Base-by-base conservation (phyloP, 495 filamentous ascomycete genomes). In the Xylaria acuta region DNA sequence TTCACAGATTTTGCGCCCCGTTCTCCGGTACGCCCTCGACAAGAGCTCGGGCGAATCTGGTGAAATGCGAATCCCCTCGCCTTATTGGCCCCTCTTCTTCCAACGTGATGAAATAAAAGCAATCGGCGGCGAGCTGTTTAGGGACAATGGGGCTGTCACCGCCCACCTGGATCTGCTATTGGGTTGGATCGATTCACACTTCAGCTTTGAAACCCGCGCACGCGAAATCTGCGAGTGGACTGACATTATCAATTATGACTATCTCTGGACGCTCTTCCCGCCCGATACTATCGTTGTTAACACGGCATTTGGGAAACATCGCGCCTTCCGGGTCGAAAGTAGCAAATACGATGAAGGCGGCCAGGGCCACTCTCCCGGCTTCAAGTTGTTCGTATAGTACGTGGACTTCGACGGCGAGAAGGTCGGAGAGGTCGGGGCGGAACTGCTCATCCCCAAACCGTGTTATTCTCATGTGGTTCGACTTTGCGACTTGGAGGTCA, bases 181-280 rank as follows among this genome's bases (percentile, higher is more conserved):
- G 1, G 63, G 41, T 25, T 83, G 81, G 81, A 81, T 83, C 73
- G 9, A 25, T 54, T 4, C 9, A 5, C 22, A 54, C 0, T 54
- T 54, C 51, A 12, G 2, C 0, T 0, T 2, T 27, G 49, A 27
- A 30, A 30, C 14, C 12, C 25, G 25, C 1, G 25, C 25, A 20
- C 9, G 4, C 9, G 1, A 22, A 2, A 12, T 1, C 43, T 47
- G 18, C 43, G 18, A 6, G 18, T 20, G 3, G 5, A 5, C 4
- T 20, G 1, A n/a, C 5, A 20, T 1, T 45, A 82, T 84, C 62
- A 22, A 76, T 5, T 82, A 77, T 71, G 78, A 82, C 25, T 56
- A 75, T 6, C 71, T 82, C 16, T 84, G 82, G 82, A 80, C 78
- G 3, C 73, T 83, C 25, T 82, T 81, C 75, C 74, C 75, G 1